Evolutionary conservation across 345 rosid species (phyloP), one percentile per base, ranked within the genome.

Genomic region (Camelina hispida): DNA sequence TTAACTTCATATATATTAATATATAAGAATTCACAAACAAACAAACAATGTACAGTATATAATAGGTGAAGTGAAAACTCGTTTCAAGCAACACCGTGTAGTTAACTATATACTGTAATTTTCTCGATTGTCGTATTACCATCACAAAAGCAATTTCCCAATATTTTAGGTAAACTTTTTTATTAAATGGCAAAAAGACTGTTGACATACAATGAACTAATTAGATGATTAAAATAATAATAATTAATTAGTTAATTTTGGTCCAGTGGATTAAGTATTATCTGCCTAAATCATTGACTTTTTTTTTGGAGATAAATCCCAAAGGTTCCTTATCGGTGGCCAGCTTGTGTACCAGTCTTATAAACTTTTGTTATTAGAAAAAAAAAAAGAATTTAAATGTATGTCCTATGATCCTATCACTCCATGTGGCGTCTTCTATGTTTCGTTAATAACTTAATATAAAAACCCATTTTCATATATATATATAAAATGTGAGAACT

Each of bases 201-300:
- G 23, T 28, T 60, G 69, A 43, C 63, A 68, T 32, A 75, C 56
- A 52, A 22, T 68, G 74, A 17, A 59, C 54, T 25, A 75, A 43
- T 14, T 50, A 32, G 16, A 40, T 40, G 56, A 32, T 42, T 53
- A 25, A 68, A 43, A 16, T 8, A 52, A 16, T 8, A 15, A 16
- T 51, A 68, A 22, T 32, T 61, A 20, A 32, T 52, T 23, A 58
- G 30, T 28, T 28, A 28, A 28, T 28, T 28, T 28, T 28, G 13
- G 43, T 62, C 37, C 13, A 53, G 10, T 34, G 16, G 56, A 53
- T 63, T 70, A 55, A 54, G 62, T 62, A 62, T 52, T 10, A 42
- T 25, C 56, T 42, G 22, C 58, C 69, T 16, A 58, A 63, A 70
- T 50, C 75, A 70, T 77, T 77, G 80, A 77, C 80, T 63, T 77